These are phyloP conservation scores for Ustilago cynodontis DNA, from an alignment of 1,284 basidiomycete species.

Conservation along the genomic window DNA sequence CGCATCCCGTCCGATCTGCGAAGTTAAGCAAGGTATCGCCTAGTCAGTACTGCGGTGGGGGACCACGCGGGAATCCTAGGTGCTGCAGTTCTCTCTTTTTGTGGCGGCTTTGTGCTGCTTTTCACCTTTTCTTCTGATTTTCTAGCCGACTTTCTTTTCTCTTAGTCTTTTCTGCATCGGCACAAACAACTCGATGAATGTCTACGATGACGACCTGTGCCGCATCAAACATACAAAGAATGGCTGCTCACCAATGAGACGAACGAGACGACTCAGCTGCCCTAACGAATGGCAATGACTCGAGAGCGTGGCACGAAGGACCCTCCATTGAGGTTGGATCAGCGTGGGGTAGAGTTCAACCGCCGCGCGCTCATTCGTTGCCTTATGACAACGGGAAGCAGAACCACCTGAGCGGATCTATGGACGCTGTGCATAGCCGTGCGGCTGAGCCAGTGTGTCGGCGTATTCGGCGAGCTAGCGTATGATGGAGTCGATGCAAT, in stretches of 20 bases:
- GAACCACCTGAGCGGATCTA: background rate
- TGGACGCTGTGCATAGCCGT: background rate
- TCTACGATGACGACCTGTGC: too few relatives aligned
- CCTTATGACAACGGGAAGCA: too few relatives aligned
- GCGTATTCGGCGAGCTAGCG: background rate
- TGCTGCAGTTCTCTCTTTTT: constrained; percentile 83
- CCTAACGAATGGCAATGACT: background rate
- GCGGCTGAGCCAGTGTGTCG: background rate
- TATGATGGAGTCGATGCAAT: background rate
- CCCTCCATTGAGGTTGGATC: background rate
- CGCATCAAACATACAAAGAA: too few relatives aligned
- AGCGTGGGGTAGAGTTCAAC: background rate
- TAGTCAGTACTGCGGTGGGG: constrained; percentile 86
- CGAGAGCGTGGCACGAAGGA: background rate
- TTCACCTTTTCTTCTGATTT: too few relatives aligned
- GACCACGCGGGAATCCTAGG: constrained; percentile 85
- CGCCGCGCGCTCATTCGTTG: background rate
- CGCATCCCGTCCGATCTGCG: constrained; percentile 84
- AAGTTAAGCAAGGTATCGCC: constrained; percentile 83
- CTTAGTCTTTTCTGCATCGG: too few relatives aligned
- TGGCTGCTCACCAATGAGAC: background rate
- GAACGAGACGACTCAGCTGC: background rate
- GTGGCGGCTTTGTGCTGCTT: too few relatives aligned
- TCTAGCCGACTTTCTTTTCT: too few relatives aligned
- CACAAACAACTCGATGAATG: too few relatives aligned